Percentiles rank a stretch among this genome's conserved stretches.
phyloP scores from a whole-genome alignment of 2,329 filamentous ascomycete species.

The Clonostachys chloroleuca region DNA sequence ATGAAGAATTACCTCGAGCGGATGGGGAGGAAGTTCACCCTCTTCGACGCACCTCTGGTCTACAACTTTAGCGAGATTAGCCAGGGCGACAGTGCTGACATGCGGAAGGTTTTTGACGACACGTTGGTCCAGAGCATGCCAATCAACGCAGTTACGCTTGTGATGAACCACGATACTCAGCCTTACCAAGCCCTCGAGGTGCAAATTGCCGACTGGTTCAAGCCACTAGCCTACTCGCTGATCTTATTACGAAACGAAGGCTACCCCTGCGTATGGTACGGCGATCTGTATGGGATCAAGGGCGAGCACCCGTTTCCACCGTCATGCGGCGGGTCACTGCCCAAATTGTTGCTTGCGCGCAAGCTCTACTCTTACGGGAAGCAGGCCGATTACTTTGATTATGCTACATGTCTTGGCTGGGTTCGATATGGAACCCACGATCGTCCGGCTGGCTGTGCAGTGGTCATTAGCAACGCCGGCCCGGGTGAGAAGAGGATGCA shows the following conservation, averaged over 20 bases:
- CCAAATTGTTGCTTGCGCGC: constrained; percentile 54
- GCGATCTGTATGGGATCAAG: constrained; percentile 62
- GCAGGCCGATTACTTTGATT: constrained; percentile 60
- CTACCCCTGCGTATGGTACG: constrained; percentile 67
- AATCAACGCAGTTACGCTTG: constrained; percentile 47
- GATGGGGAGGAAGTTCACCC: constrained; percentile 52
- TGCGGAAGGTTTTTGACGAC: constrained; percentile 58
- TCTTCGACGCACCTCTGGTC: constrained; percentile 67
- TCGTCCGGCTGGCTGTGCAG: constrained; percentile 44
- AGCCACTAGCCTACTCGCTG: constrained; percentile 66
- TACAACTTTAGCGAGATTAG: constrained; percentile 62
- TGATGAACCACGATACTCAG: constrained; percentile 68
- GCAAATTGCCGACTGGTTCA: constrained; percentile 62
- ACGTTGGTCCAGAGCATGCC: constrained; percentile 45
- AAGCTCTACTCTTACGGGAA: constrained; percentile 64
- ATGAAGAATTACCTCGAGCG: constrained; percentile 20
- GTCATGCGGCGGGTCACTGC: constrained; percentile 48
- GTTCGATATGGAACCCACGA: constrained; percentile 44
- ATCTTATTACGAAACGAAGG: constrained; percentile 62
- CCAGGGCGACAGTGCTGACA: constrained; percentile 49
- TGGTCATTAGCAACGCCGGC: constrained; percentile 50
- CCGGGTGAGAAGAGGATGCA: constrained; percentile 55
- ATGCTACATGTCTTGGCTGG: constrained; percentile 58
- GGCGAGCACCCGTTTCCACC: constrained; percentile 40
- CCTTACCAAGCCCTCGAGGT: constrained; percentile 38